Conservation (phyloP, 2,329 filamentous ascomycete species). For the Talaromyces sp. region DNA sequence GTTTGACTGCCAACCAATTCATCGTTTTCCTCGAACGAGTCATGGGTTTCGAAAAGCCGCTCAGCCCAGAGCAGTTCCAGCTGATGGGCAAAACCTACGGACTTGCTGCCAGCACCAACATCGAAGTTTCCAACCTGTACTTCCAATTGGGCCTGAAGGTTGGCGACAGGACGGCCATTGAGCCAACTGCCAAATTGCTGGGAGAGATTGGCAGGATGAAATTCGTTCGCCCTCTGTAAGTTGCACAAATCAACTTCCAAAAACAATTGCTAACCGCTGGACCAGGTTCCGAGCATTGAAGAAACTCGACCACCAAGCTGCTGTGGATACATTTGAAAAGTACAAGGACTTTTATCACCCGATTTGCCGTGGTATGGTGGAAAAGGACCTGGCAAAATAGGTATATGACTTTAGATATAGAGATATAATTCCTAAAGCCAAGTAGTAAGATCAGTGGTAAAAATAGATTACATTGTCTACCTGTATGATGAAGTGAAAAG, state of each 20-base stretch:
- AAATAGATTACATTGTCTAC: not conserved
- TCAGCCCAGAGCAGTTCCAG: slow-evolving; percentile 62
- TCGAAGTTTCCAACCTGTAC: slow-evolving; percentile 78
- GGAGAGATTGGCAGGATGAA: slow-evolving; percentile 91
- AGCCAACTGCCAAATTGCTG: slow-evolving; percentile 67
- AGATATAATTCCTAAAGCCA: not conserved
- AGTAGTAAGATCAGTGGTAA: not conserved
- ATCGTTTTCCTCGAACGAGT: slow-evolving; percentile 85
- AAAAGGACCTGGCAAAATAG: slow-evolving; percentile 63
- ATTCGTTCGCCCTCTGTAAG: slow-evolving; percentile 79
- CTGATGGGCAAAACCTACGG: slow-evolving; percentile 71
- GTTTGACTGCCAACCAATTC: slow-evolving; percentile 79
- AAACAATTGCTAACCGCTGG: not conserved
- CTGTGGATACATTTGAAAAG: slow-evolving; percentile 76
- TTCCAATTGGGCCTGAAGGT: slow-evolving; percentile 73
- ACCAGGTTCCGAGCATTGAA: slow-evolving; percentile 60
- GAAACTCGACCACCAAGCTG: slow-evolving; percentile 67
- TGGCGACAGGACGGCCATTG: slow-evolving; percentile 63
- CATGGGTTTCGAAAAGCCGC: slow-evolving; percentile 59
- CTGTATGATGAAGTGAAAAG: not conserved
- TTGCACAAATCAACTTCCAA: not conserved
- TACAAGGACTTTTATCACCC: slow-evolving; percentile 93
- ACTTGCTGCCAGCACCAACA: slow-evolving; percentile 70
- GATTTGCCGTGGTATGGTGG: slow-evolving; percentile 79
- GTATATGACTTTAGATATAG: not conserved